phyloP scores from a whole-genome alignment of 2,329 filamentous ascomycete species.

The Aspergillus flavus region DNA sequence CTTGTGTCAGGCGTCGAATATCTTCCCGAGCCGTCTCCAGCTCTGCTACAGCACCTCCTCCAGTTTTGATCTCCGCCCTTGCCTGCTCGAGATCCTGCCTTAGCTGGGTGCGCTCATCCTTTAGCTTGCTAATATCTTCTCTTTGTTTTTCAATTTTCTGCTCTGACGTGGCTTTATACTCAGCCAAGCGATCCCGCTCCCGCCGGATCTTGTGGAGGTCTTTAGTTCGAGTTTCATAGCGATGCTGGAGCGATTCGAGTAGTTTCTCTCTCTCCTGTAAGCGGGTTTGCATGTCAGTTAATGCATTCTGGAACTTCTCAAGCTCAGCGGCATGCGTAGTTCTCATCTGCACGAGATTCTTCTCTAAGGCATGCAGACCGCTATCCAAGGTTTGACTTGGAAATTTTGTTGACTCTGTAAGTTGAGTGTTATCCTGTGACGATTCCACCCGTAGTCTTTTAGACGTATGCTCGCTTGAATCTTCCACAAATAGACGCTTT shows the following conservation, averaged over 20 bases:
- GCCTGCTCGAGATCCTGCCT: constrained; percentile 42
- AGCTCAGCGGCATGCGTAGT: constrained; percentile 34
- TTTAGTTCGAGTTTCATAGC: constrained; percentile 46
- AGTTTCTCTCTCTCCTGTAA: constrained; percentile 36
- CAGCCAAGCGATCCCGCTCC: constrained; percentile 38
- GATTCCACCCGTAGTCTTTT: constrained; percentile 44
- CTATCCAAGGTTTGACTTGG: constrained; percentile 34
- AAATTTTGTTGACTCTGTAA: constrained; percentile 37
- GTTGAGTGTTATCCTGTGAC: constrained; percentile 39
- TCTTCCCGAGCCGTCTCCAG: constrained; percentile 46
- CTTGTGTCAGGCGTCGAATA: constrained; percentile 38
- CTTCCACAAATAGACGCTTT: constrained; percentile 40
- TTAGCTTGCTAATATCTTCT: constrained; percentile 43
- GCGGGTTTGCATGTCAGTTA: constrained; percentile 30
- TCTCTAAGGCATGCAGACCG: constrained; percentile 32
- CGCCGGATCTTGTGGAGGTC: constrained; percentile 41
- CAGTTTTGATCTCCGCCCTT: constrained; percentile 43
- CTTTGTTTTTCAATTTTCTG: constrained; percentile 38
- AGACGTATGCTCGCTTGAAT: constrained; percentile 27
- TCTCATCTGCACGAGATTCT: constrained; percentile 34
- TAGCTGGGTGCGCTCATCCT: constrained; percentile 43
- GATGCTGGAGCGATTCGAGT: constrained; percentile 44
- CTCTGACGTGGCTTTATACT: constrained; percentile 32
- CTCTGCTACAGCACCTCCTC: constrained; percentile 43
- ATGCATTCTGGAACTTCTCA: constrained; percentile 30